Evolutionary conservation across 306 rosid species (phyloP).

Genomic region (Trifolium pratense): DNA sequence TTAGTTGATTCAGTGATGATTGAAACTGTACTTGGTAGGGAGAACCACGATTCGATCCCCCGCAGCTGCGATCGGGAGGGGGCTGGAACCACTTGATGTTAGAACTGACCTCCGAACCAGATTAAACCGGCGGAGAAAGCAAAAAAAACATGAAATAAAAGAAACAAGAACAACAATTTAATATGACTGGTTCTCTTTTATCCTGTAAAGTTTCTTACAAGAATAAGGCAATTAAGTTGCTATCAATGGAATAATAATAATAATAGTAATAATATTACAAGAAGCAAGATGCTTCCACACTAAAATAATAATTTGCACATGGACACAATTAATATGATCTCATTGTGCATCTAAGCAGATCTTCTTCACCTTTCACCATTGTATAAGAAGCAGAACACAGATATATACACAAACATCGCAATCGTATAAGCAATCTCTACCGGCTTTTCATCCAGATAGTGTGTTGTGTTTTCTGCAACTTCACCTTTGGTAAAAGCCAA

Average conservation of each 20-base stretch:
- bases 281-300: conserved; percentile 67
- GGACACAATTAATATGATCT: conserved; percentile 61
- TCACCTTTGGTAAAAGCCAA: conserved; percentile 74
- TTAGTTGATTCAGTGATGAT: no score
- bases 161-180: background rate
- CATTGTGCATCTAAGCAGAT: conserved; percentile 56
- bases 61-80: no score
- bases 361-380: conserved; percentile 44
- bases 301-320: conserved; percentile 52
- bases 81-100: no score
- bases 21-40: no score
- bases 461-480: conserved; percentile 95
- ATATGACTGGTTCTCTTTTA: conserved; percentile 34
- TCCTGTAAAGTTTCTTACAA: conserved; percentile 48
- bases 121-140: no score
- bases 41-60: no score
- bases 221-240: conserved; percentile 48
- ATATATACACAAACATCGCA: conserved; percentile 54
- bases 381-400: conserved; percentile 42
- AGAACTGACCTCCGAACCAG: no score
- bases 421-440: conserved; percentile 53
- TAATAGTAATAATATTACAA: conserved; percentile 39
- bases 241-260: conserved; percentile 30
- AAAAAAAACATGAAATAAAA: background rate
- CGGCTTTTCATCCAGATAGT: conserved; percentile 61